Evolutionary conservation across 2,329 filamentous ascomycete species (phyloP), one percentile per base, ranked within the genome.

Genomic region (Ceratocystis destructans): DNA sequence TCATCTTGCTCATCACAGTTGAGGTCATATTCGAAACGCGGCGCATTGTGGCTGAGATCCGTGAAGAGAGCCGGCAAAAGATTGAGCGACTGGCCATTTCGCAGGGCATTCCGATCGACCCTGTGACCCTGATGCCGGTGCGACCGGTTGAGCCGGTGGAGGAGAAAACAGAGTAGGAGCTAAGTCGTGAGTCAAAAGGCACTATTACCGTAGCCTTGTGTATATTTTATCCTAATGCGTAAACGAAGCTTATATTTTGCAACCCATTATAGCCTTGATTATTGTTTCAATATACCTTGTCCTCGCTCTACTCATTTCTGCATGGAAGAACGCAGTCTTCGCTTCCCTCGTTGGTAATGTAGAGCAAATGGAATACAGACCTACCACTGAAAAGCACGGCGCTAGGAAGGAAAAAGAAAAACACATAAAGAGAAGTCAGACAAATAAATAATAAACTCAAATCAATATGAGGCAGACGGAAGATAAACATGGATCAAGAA

Each of bases 1-100:
- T 99, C 74, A 97, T 99, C 71, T 80, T 89, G 1, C 82, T 99
- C 65, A 99, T 99, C 73, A 85, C 89, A 1, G 88, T 97, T 44
- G 94, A 99, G 76, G 92, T 97, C 15, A 80, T 87, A 10, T 94
- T 97, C 74, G 93, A 96, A 75, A 79, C 96, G 69, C 79, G 89
- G 69, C 80, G 88, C 66, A 80, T 92, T 62, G 87, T 85, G 75
- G 82, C 85, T 69, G 88, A 90, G 71, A 79, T 79, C 71, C 71
- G 69, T 65, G 74, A 76, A 61, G 76, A 79, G 69, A 72, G 72
- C 37, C 73, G 71, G 45, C 69, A 71, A 45, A 70, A 68, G 55
- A 69, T 70, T 28, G 65, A 68, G 44, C 48, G 67, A 20, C 46
- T 68, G 17, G 67, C 67, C 12, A 66, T 55, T 33, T 48, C 67